Evolutionary conservation across 73 alveolate genomes (phyloP).

Genomic region (Paramecium primaurelia): DNA sequence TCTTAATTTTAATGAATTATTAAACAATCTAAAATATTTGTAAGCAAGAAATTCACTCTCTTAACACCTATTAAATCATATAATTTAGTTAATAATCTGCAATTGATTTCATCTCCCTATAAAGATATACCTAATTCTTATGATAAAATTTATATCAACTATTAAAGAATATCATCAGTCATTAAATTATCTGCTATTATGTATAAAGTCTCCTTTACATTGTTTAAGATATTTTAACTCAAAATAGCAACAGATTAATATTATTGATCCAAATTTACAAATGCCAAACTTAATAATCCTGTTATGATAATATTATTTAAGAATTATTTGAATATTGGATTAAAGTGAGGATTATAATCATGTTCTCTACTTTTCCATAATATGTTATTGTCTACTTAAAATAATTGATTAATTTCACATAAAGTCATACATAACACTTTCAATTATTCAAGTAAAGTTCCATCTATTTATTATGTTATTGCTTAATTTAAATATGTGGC

Average conservation of each 20-base stretch:
- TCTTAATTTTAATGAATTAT: neutral
- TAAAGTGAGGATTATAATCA: constrained; percentile 41
- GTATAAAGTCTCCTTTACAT: neutral
- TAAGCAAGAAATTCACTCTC: constrained; percentile 7
- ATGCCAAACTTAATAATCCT: constrained; percentile 8
- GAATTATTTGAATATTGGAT: constrained; percentile 16
- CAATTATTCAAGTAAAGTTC: neutral
- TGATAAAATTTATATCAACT: neutral
- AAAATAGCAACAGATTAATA: neutral
- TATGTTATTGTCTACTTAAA: constrained; percentile 26
- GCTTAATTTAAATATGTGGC: neutral
- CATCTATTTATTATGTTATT: neutral
- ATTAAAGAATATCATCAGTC: neutral
- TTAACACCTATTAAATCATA: constrained; percentile 20
- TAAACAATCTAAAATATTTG: neutral
- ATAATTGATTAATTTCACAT: constrained; percentile 9
- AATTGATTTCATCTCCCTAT: neutral
- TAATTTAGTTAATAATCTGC: neutral
- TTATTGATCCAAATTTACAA: constrained; percentile 3
- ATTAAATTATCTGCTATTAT: neutral
- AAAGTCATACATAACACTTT: neutral
- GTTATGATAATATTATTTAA: neutral
- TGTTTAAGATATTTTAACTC: neutral
- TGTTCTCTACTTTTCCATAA: constrained; percentile 37
- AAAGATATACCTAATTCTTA: neutral